These are phyloP conservation scores for Boletus sp. DNA, from an alignment of 768 basidiomycete species.

Conservation along the genomic window DNA sequence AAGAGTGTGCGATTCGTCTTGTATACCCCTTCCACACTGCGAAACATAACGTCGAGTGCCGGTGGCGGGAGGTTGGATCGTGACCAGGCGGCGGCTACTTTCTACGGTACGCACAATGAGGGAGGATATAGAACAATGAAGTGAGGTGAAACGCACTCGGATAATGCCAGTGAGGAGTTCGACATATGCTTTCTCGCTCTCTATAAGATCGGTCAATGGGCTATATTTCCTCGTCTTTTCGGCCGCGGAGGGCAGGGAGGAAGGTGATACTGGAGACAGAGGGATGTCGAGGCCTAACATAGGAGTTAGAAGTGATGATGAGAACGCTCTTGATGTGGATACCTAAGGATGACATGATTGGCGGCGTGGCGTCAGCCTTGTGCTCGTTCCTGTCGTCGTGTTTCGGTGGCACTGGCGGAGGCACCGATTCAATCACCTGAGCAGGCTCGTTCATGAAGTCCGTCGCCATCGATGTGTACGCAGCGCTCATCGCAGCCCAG, in stretches of 20 bases:
- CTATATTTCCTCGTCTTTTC: conserved; percentile 65
- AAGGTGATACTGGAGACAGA: conserved; percentile 18
- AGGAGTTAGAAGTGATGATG: conserved; percentile 16
- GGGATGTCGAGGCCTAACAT: conserved; percentile 25
- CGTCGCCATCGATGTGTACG: conserved; percentile 6
- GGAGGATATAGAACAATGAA: background rate
- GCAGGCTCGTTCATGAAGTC: background rate
- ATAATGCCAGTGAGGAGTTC: conserved; percentile 89
- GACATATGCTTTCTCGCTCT: conserved; percentile 91
- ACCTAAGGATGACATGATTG: conserved; percentile 26
- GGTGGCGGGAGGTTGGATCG: conserved; percentile 90
- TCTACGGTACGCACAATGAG: conserved; percentile 47
- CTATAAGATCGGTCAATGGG: conserved; percentile 88
- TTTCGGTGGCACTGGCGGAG: conserved; percentile 25
- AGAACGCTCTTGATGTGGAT: conserved; percentile 3
- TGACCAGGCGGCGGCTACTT: conserved; percentile 98
- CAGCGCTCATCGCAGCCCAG: conserved; percentile 4
- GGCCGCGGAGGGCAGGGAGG: conserved; percentile 32
- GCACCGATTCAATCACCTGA: background rate
- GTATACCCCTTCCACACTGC: conserved; percentile 89
- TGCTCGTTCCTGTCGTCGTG: background rate
- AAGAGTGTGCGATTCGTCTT: conserved; percentile 85
- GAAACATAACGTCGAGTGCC: conserved; percentile 91
- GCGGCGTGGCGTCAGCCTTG: background rate
- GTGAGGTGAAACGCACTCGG: conserved; percentile 55